Evolutionary conservation across 257 asterid genomes (phyloP), one percentile per base, ranked within the genome.

Genomic region (Solanum pennellii): DNA sequence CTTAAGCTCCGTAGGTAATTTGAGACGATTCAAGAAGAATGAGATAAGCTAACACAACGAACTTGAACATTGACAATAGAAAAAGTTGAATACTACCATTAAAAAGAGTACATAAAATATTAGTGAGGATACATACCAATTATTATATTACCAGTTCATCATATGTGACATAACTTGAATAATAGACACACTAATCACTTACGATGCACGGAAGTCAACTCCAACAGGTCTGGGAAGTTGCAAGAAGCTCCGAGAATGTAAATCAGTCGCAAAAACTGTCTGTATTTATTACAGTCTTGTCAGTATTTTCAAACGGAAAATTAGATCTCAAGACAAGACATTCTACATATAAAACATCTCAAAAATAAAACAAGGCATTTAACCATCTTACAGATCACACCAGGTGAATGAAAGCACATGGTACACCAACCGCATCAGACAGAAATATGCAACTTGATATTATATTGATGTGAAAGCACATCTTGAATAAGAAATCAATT

Each of bases 201-300:
- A 95, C 97, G 98, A 95, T 82, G 99, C 99, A 71, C 99, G 99
- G 47, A 95, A 96, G 91, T 96, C 99, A 62, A 96, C 99, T 80
- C 99, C 98, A 33, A 96, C 94, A 72, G 98, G 98, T 94, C 93
- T 93, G 82, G 99, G 99, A 86, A 96, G 98, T 89, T 91, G 97
- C 88, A 96, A 80, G 77, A 94, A 93, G 92, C 88, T 88, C 84
- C 99, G 98, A 82, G 98, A 96, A 91, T 96, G 94, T 91, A 96
- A 92, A 93, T 96, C 99, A 59, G 98, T 92, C 75, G 95, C 98
- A 91, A 92, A 96, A 15, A 96, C 98, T 39, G 96, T 93, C 98
- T 94, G 98, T 93, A 91, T 45, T 60, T 42, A 75, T 41, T 41
- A 84, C 88, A 47, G 52, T 80, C 37, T 60, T 44, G 31, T 92